phyloP scores from a whole-genome alignment of 2,329 filamentous ascomycete species.

The Ceratocystis harringtonii region DNA sequence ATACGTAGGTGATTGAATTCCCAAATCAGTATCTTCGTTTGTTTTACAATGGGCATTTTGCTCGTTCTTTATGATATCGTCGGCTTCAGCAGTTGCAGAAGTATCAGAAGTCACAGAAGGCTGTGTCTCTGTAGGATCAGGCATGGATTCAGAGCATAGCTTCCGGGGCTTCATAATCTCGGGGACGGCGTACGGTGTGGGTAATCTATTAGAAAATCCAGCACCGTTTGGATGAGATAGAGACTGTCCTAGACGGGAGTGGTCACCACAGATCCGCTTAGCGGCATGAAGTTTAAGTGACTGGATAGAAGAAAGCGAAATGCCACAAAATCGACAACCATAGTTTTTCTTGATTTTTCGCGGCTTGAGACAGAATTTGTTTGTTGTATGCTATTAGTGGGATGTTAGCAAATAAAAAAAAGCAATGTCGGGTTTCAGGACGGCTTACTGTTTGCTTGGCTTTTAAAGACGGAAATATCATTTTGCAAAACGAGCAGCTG shows the following conservation, averaged over 20 bases:
- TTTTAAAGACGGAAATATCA: slow-evolving; percentile 14
- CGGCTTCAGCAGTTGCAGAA: no score
- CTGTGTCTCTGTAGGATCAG: neutral
- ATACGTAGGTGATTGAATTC: no score
- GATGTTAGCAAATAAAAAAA: neutral
- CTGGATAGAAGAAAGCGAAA: slow-evolving; percentile 27
- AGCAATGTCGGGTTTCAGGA: neutral
- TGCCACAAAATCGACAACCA: slow-evolving; percentile 28
- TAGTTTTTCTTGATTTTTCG: slow-evolving; percentile 20
- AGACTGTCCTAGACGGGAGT: slow-evolving; percentile 19
- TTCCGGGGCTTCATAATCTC: neutral
- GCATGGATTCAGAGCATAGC: no score
- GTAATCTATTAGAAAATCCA: neutral
- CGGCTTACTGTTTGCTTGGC: slow-evolving; percentile 17
- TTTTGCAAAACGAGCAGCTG: slow-evolving; percentile 18
- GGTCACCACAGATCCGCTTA: slow-evolving; percentile 33
- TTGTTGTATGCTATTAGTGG: slow-evolving; percentile 25
- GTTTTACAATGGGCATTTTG: no score
- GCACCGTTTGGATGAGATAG: neutral
- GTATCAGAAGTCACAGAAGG: neutral
- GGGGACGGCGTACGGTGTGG: neutral
- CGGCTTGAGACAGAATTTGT: slow-evolving; percentile 24
- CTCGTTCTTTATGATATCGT: no score
- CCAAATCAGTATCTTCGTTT: no score
- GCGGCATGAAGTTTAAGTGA: slow-evolving; percentile 33